phyloP scores from a whole-genome alignment of 2,329 filamentous ascomycete genomes.

The Paracamarosporium sp. region DNA sequence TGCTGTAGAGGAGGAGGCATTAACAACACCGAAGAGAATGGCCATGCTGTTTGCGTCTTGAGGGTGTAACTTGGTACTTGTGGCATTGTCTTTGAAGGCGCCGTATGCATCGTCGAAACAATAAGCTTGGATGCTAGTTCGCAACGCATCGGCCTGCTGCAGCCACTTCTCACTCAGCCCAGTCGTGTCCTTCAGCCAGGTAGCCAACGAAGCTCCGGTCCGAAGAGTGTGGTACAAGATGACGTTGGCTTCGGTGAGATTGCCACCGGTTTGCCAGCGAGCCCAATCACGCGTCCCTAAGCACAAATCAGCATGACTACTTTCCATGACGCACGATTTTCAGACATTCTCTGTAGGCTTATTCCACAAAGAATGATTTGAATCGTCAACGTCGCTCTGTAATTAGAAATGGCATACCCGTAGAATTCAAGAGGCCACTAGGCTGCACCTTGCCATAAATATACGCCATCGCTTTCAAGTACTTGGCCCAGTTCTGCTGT shows the following conservation, averaged over 20 bases:
- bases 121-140: constrained; percentile 31
- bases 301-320: too few relatives aligned
- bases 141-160: constrained; percentile 24
- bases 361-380: too few relatives aligned
- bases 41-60: constrained; percentile 64
- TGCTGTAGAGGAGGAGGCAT: constrained; percentile 42
- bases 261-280: constrained; percentile 57
- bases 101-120: constrained; percentile 33
- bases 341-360: too few relatives aligned
- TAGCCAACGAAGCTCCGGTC: constrained; percentile 33
- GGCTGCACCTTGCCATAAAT: constrained; percentile 47
- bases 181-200: constrained; percentile 32
- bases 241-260: constrained; percentile 60
- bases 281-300: constrained; percentile 60
- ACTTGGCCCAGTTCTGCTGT: constrained; percentile 55
- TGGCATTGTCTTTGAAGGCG: constrained; percentile 49
- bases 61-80: constrained; percentile 49
- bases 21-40: constrained; percentile 55
- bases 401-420: constrained; percentile 18
- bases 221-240: constrained; percentile 56
- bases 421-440: constrained; percentile 58
- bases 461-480: constrained; percentile 56
- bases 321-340: too few relatives aligned
- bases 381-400: too few relatives aligned
- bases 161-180: constrained; percentile 25